These are phyloP conservation scores for Lactarius deliciosus DNA, from an alignment of 768 basidiomycete genomes.

Conservation along the genomic window DNA sequence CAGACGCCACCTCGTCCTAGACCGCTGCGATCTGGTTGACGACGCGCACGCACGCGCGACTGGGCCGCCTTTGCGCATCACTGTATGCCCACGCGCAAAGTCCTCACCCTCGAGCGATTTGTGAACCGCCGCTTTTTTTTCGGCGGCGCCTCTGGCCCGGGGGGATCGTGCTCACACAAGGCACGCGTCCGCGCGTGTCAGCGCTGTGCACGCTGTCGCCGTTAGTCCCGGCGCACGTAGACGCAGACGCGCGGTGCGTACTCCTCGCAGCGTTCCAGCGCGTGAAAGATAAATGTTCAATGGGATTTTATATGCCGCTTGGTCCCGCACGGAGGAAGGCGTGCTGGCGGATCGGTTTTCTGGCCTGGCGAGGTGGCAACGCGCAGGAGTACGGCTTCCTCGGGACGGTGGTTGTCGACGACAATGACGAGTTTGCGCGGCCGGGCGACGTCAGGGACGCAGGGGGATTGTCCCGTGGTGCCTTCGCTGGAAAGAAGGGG, in stretches of 20 bases:
- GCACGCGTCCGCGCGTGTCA: slow-evolving; percentile 47
- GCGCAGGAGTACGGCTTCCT: slow-evolving; percentile 31
- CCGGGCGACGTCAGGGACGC: slow-evolving; percentile 22
- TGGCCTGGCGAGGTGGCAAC: slow-evolving; percentile 30
- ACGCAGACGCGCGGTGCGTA: no score
- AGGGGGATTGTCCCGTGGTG: slow-evolving; percentile 36
- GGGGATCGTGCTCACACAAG: not conserved
- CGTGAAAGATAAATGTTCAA: slow-evolving; percentile 42
- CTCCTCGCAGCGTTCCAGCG: no score
- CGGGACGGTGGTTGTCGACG: slow-evolving; percentile 38
- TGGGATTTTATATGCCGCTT: slow-evolving; percentile 26
- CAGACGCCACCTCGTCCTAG: slow-evolving; percentile 70
- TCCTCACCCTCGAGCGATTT: not conserved
- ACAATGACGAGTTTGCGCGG: slow-evolving; percentile 33
- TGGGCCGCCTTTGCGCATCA: slow-evolving; percentile 53
- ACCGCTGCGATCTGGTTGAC: slow-evolving; percentile 57
- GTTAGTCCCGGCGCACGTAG: no score
- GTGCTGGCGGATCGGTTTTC: slow-evolving; percentile 45
- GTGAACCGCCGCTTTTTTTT: not conserved
- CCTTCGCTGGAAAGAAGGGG: slow-evolving; percentile 39
- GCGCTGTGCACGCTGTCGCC: slow-evolving; percentile 31
- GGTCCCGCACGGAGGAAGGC: slow-evolving; percentile 51
- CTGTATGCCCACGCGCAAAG: slow-evolving; percentile 45
- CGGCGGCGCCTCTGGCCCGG: no score
- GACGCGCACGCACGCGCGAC: slow-evolving; percentile 46